A percentile compares a stretch with the other conserved stretches of the same genome.
phyloP scores from a whole-genome alignment of 2,329 filamentous ascomycete species.

The Alternaria sp. region DNA sequence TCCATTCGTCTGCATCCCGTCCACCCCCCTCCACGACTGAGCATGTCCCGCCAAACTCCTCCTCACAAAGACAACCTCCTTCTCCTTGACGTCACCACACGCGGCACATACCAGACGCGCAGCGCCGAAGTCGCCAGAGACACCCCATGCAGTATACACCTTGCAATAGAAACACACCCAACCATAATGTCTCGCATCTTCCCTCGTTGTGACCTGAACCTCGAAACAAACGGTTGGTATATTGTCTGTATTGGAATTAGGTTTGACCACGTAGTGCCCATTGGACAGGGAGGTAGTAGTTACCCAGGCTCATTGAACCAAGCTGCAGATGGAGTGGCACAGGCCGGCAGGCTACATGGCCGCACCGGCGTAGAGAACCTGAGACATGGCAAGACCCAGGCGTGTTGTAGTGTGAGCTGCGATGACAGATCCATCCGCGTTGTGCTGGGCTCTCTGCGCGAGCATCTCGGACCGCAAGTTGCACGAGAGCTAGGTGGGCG shows the following conservation, averaged over 20 bases:
- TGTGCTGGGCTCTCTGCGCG: background rate
- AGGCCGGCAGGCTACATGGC: background rate
- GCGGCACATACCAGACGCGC: background rate
- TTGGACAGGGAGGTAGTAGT: background rate
- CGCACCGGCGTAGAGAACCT: background rate
- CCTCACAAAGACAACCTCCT: background rate
- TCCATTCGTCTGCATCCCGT: background rate
- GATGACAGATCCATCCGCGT: background rate
- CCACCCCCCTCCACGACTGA: background rate
- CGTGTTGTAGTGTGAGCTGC: background rate
- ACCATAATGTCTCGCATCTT: background rate
- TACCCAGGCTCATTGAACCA: background rate
- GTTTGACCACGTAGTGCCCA: background rate
- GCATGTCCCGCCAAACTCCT: background rate
- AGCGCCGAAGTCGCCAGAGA: background rate
- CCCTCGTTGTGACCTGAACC: background rate
- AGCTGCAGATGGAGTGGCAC: background rate
- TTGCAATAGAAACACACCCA: background rate
- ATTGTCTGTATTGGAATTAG: background rate
- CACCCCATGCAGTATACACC: background rate
- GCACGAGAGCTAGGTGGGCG: background rate
- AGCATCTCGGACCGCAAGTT: background rate
- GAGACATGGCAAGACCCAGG: background rate
- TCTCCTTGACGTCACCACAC: background rate
- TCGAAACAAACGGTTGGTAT: background rate